These are phyloP conservation scores for Cudoniella acicularis DNA, from an alignment of 495 filamentous ascomycete species.

Conservation along the genomic window DNA sequence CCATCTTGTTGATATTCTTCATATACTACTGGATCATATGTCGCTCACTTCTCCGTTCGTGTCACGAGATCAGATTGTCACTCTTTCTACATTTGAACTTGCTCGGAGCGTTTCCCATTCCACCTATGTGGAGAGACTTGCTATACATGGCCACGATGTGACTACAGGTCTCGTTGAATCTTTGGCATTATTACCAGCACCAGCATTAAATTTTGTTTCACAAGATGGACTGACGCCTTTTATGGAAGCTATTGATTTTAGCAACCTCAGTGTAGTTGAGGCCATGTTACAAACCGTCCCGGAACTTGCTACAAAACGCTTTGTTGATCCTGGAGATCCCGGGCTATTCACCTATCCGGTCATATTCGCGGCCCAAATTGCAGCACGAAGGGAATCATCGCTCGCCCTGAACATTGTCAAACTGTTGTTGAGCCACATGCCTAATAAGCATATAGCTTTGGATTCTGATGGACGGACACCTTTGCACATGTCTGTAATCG, in stretches of 20 bases:
- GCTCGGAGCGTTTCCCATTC: constrained; percentile 22
- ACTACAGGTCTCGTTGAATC: constrained; percentile 3
- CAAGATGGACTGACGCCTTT: constrained; percentile 24
- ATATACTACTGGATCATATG: constrained; percentile 4
- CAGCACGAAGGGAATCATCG: constrained; percentile 18
- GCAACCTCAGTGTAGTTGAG: constrained; percentile 19
- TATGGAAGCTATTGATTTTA: constrained; percentile 28
- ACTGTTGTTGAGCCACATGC: constrained; percentile 15
- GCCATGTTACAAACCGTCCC: constrained; percentile 14
- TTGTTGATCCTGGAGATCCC: constrained; percentile 14
- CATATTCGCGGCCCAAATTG: constrained; percentile 26
- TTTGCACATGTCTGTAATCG: constrained; percentile 22
- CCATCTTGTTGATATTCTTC: constrained; percentile 23
- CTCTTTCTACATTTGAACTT: background rate
- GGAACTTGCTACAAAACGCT: constrained; percentile 1
- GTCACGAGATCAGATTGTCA: background rate
- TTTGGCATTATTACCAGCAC: constrained; percentile 7
- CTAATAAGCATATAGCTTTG: background rate
- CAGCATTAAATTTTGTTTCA: constrained; percentile 9
- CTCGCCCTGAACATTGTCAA: constrained; percentile 23
- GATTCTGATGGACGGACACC: constrained; percentile 12
- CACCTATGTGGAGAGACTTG: constrained; percentile 22
- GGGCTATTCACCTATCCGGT: constrained; percentile 21
- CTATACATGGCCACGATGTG: constrained; percentile 20
- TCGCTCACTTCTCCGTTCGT: background rate